Percentiles rank a stretch among this genome's conserved stretches.
These are phyloP conservation scores for Leucocoprinus birnbaumii DNA, from an alignment of 768 basidiomycete genomes.

Conservation along the genomic window DNA sequence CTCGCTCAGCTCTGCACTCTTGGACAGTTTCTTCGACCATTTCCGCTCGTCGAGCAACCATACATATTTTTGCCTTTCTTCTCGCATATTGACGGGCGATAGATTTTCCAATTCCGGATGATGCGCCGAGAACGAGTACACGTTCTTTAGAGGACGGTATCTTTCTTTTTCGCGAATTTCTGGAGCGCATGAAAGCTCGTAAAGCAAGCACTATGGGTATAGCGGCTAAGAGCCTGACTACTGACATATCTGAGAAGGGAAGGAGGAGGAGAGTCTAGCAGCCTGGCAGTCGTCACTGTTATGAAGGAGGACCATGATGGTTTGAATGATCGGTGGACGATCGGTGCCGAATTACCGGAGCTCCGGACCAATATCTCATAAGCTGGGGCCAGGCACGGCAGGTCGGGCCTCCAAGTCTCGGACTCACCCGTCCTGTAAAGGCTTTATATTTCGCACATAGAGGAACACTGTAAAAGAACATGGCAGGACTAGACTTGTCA, in stretches of 20 bases:
- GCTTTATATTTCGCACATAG: too few species aligned
- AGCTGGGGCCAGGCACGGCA: too few species aligned
- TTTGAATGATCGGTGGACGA: not conserved
- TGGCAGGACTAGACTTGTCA: too few species aligned
- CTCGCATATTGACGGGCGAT: conserved; percentile 69
- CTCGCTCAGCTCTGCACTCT: conserved; percentile 44
- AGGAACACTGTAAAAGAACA: too few species aligned
- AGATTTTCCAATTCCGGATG: conserved; percentile 76
- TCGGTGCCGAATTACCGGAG: too few species aligned
- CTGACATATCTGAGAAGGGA: not conserved
- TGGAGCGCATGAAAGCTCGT: conserved; percentile 16
- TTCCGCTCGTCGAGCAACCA: conserved; percentile 64
- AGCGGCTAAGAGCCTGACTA: conserved; percentile 18
- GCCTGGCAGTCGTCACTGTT: not conserved
- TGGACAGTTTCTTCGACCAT: conserved; percentile 55
- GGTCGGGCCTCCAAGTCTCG: too few species aligned
- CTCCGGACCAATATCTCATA: too few species aligned
- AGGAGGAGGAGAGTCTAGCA: not conserved
- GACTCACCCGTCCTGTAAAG: too few species aligned
- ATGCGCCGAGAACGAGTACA: conserved; percentile 80
- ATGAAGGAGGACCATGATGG: not conserved
- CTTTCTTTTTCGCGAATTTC: conserved; percentile 27
- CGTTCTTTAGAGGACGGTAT: conserved; percentile 54
- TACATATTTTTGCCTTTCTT: conserved; percentile 72
- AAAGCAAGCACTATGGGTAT: conserved; percentile 22